Percentiles rank a stretch among this genome's conserved stretches.
These are phyloP conservation scores for Lomentospora prolificans DNA, from an alignment of 2,329 filamentous ascomycete species.

Conservation along the genomic window DNA sequence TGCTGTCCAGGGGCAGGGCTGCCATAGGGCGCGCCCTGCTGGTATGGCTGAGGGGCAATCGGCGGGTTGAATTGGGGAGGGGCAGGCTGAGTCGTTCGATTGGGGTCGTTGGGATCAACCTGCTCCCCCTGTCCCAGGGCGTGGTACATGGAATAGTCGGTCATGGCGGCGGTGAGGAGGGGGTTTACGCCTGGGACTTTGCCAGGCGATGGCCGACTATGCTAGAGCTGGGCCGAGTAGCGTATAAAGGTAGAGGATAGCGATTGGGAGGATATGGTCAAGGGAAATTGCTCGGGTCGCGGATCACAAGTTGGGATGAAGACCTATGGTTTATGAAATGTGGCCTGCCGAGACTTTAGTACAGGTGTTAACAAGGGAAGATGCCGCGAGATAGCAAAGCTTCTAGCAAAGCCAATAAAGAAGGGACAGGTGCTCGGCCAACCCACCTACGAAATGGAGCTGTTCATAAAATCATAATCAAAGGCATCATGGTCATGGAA, in stretches of 20 bases:
- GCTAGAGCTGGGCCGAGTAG: neutral
- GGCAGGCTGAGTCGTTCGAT: constrained; percentile 38
- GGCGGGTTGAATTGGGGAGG: constrained; percentile 48
- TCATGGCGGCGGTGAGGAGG: constrained; percentile 28
- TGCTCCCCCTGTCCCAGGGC: constrained; percentile 46
- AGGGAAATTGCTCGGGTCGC: neutral
- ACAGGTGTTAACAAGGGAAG: constrained; percentile 1
- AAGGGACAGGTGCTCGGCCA: neutral
- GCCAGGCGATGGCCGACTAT: neutral
- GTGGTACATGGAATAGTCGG: constrained; percentile 46
- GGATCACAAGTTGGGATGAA: neutral
- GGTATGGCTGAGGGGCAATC: constrained; percentile 43
- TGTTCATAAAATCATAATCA: constrained; percentile 6
- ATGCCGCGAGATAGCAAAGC: neutral
- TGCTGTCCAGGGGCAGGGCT: constrained; percentile 2
- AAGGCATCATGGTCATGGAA: constrained; percentile 5
- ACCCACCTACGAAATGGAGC: neutral
- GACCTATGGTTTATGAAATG: neutral
- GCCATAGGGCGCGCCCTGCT: constrained; percentile 23
- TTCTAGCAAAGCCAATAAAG: neutral
- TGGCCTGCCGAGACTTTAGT: neutral
- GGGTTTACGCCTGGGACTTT: neutral
- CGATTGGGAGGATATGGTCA: neutral
- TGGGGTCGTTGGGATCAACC: constrained; percentile 44
- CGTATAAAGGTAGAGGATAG: neutral